A percentile compares a stretch with the other conserved stretches of the same genome.
Evolutionary conservation across 345 rosid genomes (phyloP).

Genomic region (Populus pruinosa): DNA sequence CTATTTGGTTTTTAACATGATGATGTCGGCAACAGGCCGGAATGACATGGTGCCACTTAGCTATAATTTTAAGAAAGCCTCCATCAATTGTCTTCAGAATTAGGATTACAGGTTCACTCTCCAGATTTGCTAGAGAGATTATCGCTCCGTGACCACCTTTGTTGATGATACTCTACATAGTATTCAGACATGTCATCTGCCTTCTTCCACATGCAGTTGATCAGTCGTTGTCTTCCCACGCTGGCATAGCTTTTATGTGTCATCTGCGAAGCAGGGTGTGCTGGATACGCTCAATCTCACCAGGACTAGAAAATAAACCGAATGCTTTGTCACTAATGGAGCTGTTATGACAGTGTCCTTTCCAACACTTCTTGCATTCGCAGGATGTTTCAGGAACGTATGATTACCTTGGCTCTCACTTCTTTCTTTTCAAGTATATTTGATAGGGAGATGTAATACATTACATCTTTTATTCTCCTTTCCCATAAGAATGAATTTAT

Average conservation of each 20-base stretch:
- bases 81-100: not conserved
- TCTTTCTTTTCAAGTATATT: too few species aligned
- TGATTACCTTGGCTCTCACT: too few species aligned
- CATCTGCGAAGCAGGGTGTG: not conserved
- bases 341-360: too few species aligned
- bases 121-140: not conserved
- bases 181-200: not conserved
- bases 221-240: not conserved
- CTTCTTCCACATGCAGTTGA: not conserved
- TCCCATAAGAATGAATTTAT: too few species aligned
- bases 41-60: slow-evolving; percentile 32
- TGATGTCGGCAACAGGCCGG: slow-evolving; percentile 25
- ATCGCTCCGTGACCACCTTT: not conserved
- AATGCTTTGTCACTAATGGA: too few species aligned
- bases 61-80: not conserved
- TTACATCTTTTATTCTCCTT: too few species aligned
- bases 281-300: not conserved
- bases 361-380: too few species aligned
- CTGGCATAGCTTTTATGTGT: not conserved
- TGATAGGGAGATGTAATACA: too few species aligned
- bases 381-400: too few species aligned
- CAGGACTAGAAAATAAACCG: not conserved
- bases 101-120: not conserved
- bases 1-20: not conserved
- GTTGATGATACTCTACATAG: not conserved